Percentiles rank a stretch among this genome's conserved stretches.
Evolutionary conservation across 2,329 filamentous ascomycete genomes (phyloP).

Genomic region (Onygena corvina): DNA sequence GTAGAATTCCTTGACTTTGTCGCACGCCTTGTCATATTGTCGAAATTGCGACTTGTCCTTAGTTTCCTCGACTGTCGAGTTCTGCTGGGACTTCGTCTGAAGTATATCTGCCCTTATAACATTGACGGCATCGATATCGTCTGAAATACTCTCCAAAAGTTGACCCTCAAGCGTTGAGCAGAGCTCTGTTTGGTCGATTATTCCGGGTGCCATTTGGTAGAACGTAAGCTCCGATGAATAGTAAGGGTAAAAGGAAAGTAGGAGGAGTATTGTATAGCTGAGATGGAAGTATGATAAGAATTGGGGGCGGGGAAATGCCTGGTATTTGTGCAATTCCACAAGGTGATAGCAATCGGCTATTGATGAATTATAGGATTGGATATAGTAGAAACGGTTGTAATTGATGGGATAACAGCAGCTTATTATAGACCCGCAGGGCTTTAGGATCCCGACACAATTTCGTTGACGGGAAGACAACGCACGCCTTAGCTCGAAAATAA

Average conservation of each 20-base stretch:
- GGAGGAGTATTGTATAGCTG: neutral
- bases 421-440: neutral
- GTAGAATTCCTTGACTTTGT: slow-evolving; percentile 71
- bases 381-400: neutral
- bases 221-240: neutral
- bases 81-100: neutral
- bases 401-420: neutral
- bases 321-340: neutral
- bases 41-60: slow-evolving; percentile 44
- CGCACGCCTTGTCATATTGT: slow-evolving; percentile 64
- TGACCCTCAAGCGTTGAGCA: slow-evolving; percentile 1
- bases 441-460: slow-evolving; percentile 1
- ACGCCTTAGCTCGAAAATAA: neutral
- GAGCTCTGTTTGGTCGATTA: neutral
- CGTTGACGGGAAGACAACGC: slow-evolving; percentile 5
- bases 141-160: slow-evolving; percentile 25
- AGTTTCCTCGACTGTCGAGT: neutral
- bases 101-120: slow-evolving; percentile 40
- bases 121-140: slow-evolving; percentile 50
- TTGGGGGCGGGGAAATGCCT: neutral
- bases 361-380: neutral
- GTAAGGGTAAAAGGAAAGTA: neutral
- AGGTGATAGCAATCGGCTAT: neutral
- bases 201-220: slow-evolving; percentile 13
- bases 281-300: neutral